phyloP scores from a whole-genome alignment of 2,329 filamentous ascomycete species.

The Cryphonectria japonica region DNA sequence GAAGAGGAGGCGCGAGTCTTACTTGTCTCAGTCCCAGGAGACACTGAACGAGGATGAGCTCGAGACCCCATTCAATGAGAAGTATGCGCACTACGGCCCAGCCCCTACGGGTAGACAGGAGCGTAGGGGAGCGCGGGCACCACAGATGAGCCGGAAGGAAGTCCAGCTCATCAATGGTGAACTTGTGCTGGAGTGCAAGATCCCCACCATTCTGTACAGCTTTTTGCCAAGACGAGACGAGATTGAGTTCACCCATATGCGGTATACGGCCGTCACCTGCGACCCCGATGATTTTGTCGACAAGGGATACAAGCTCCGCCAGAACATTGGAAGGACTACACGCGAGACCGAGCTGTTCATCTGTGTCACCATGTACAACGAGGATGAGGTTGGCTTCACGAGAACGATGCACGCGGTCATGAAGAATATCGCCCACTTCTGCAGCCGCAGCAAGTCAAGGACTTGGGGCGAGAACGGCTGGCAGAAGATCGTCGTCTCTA shows the following conservation, averaged over 20 bases:
- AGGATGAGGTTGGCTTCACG: slow-evolving; percentile 95
- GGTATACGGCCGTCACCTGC: slow-evolving; percentile 97
- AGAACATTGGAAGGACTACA: slow-evolving; percentile 81
- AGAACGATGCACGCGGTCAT: slow-evolving; percentile 98
- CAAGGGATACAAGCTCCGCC: slow-evolving; percentile 88
- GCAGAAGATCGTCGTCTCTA: slow-evolving; percentile 98
- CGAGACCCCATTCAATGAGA: slow-evolving; percentile 47
- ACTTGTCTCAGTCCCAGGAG: slow-evolving; percentile 56
- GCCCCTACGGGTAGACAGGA: slow-evolving; percentile 87
- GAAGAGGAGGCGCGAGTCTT: slow-evolving; percentile 61
- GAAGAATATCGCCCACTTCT: slow-evolving; percentile 98
- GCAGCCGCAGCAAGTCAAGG: slow-evolving; percentile 84
- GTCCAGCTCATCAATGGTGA: slow-evolving; percentile 97
- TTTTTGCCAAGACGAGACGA: slow-evolving; percentile 93
- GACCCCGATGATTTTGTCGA: slow-evolving; percentile 92
- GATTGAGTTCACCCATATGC: slow-evolving; percentile 97
- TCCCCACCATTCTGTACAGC: slow-evolving; percentile 96
- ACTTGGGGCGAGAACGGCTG: slow-evolving; percentile 97
- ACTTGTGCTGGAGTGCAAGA: slow-evolving; percentile 97
- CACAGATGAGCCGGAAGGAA: slow-evolving; percentile 90
- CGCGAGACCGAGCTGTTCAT: slow-evolving; percentile 96
- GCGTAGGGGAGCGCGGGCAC: slow-evolving; percentile 81
- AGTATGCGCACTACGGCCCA: slow-evolving; percentile 82
- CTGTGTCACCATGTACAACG: slow-evolving; percentile 98
- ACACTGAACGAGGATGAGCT: slow-evolving; percentile 53